Base-by-base conservation (phyloP, 768 basidiomycete genomes). In the Mycena pura region DNA sequence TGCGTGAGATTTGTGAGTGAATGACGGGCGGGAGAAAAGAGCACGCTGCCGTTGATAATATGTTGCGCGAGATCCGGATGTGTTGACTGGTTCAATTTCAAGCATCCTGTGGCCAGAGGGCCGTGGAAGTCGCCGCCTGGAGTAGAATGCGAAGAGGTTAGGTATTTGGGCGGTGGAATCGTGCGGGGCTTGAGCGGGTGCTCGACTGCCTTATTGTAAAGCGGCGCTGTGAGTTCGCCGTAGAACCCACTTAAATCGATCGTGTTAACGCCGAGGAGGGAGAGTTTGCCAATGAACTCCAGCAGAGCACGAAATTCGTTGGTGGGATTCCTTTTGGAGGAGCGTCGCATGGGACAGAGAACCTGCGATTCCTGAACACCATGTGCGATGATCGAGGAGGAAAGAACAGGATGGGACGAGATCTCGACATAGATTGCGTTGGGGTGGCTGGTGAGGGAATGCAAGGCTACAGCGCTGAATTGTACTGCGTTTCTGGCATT, bases 351-450 rank as follows among this genome's bases (percentile, higher is more conserved):
- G 7, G 58, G 58, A 19, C 58, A 60, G 3, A 60, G 21, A 9
- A 60, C 49, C 4, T 19, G 27, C 3, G 1, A 24, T 3, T 51
- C 50, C 4, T 32, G 25, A 11, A 60, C 43, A 5, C 28, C 43
- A 2, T 25, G 34, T 17, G 32, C 24, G 9, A 45, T 14, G n/a
- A 60, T 52, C 6, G 32, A 52, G 0, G 58, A 51, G 3, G 58
- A 44, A 1, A 60, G 13, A 0, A 60, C 58, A 0, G 58, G 31
- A 32, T 60, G 50, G 34, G 49, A 60, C 4, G 49, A 51, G 19
- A 60, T 28, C 29, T 60, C 58, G 15, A 60, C 14, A 25, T 51
- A 60, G 7, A 52, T 8, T n/a, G n/a, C n/a, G n/a, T n/a, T n/a
- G n/a, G n/a, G 6, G 43, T 40, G 22, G 49, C 25, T 17, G 48